Evolutionary conservation across 169 alveolate genomes (phyloP).

Genomic region (Cryptosporidium sp.): DNA sequence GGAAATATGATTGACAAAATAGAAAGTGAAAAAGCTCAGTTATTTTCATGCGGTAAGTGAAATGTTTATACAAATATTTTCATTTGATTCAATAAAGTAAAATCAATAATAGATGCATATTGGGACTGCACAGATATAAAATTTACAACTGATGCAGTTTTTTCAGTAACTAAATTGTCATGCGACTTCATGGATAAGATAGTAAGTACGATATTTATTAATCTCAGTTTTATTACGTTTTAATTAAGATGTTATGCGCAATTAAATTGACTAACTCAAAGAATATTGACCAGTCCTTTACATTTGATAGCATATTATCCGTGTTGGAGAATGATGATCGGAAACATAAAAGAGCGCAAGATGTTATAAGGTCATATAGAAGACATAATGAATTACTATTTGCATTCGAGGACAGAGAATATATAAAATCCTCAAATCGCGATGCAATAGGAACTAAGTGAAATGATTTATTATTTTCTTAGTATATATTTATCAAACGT

Average conservation of each 20-base stretch:
- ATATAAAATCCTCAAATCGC: not conserved
- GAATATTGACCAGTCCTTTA: not conserved
- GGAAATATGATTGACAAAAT: not conserved
- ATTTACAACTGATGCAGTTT: slow-evolving; percentile 37
- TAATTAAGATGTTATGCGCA: slow-evolving; percentile 57
- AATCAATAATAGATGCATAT: slow-evolving; percentile 51
- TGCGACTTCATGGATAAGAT: slow-evolving; percentile 47
- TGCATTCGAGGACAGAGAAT: slow-evolving; percentile 46
- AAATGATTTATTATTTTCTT: not conserved
- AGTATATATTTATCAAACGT: not conserved
- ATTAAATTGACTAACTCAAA: slow-evolving; percentile 37
- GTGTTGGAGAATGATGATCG: slow-evolving; percentile 61
- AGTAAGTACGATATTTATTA: slow-evolving; percentile 34
- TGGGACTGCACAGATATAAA: slow-evolving; percentile 36
- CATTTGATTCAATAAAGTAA: slow-evolving; percentile 1
- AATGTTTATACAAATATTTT: not conserved
- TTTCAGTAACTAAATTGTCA: slow-evolving; percentile 42
- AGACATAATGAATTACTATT: slow-evolving; percentile 17
- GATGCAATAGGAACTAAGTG: not conserved
- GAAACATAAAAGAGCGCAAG: slow-evolving; percentile 67
- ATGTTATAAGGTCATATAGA: slow-evolving; percentile 42
- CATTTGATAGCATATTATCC: slow-evolving; percentile 33
- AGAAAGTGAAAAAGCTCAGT: slow-evolving; percentile 15
- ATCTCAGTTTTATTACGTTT: not conserved
- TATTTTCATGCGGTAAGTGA: slow-evolving; percentile 31